Conservation (phyloP, 108 stramenopile genomes). For the Fistulifera pelliculosa region DNA sequence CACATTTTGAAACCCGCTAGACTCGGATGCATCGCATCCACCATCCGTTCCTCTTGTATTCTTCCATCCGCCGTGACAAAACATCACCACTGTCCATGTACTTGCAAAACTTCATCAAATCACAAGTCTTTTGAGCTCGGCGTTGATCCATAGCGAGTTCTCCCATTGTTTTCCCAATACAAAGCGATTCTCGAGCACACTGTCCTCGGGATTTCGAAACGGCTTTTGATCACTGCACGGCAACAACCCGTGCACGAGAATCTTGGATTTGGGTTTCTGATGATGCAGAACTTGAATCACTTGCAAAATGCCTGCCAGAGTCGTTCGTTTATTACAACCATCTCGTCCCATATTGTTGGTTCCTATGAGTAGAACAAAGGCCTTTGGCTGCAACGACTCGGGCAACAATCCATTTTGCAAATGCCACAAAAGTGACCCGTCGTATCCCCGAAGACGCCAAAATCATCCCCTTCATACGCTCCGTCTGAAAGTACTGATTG, state of each 20-base stretch:
- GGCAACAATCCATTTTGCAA: conserved; percentile 60
- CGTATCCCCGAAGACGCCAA: conserved; percentile 64
- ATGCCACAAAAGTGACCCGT: conserved; percentile 58
- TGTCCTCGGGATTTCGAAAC: background rate
- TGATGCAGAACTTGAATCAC: conserved; percentile 48
- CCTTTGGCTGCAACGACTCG: conserved; percentile 31
- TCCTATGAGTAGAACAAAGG: conserved; percentile 36
- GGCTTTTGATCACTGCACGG: conserved; percentile 15
- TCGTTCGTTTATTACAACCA: conserved; percentile 48
- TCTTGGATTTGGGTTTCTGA: conserved; percentile 20
- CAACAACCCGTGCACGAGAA: conserved; percentile 55
- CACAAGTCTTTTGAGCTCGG: conserved; percentile 13
- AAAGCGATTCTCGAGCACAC: background rate
- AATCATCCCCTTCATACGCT: conserved; percentile 40
- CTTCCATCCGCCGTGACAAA: conserved; percentile 5
- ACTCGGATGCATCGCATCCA: conserved; percentile 21
- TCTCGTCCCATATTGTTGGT: conserved; percentile 51
- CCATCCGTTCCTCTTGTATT: conserved; percentile 14
- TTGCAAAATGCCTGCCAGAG: conserved; percentile 43
- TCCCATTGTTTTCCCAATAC: conserved; percentile 14
- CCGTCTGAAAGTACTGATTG: conserved; percentile 17
- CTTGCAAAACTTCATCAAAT: conserved; percentile 7
- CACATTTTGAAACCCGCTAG: conserved; percentile 18
- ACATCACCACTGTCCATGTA: conserved; percentile 19
- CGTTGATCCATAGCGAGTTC: conserved; percentile 24